These are phyloP conservation scores for Phytophthora megakarya DNA, from an alignment of 352 stramenopile species.

Conservation along the genomic window DNA sequence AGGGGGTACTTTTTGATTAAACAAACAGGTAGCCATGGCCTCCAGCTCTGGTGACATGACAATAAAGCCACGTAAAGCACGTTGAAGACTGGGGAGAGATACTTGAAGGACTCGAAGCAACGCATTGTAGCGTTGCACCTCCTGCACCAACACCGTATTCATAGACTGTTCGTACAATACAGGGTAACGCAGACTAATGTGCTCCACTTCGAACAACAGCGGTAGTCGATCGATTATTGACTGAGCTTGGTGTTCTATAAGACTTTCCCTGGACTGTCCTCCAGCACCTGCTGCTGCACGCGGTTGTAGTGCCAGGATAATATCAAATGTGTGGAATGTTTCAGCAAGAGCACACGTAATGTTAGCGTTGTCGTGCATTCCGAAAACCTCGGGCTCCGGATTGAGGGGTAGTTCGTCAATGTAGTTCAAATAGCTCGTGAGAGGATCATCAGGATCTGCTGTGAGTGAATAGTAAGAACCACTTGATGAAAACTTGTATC, in stretches of 20 bases:
- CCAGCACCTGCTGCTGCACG: slow-evolving; percentile 66
- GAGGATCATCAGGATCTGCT: slow-evolving; percentile 67
- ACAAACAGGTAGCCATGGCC: slow-evolving; percentile 84
- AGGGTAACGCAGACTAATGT: slow-evolving; percentile 84
- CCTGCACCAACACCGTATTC: slow-evolving; percentile 94
- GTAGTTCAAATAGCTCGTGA: slow-evolving; percentile 92
- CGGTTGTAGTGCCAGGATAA: slow-evolving; percentile 84
- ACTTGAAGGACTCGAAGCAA: slow-evolving; percentile 69
- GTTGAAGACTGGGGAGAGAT: slow-evolving; percentile 72
- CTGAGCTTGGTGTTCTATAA: slow-evolving; percentile 75
- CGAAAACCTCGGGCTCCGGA: slow-evolving; percentile 92
- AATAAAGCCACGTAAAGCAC: slow-evolving; percentile 77
- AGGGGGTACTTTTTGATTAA: slow-evolving; percentile 89
- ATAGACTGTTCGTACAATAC: slow-evolving; percentile 94
- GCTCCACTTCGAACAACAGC: slow-evolving; percentile 74
- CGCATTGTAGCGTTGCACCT: slow-evolving; percentile 87
- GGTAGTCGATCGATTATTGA: slow-evolving; percentile 73
- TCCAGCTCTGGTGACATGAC: slow-evolving; percentile 89
- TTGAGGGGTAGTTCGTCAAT: slow-evolving; percentile 93
- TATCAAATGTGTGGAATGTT: slow-evolving; percentile 87
- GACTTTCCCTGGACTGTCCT: slow-evolving; percentile 72
- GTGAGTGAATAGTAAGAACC: slow-evolving; percentile 90
- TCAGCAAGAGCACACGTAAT: slow-evolving; percentile 93
- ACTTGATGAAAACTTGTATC: slow-evolving; percentile 77
- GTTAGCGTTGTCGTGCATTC: slow-evolving; percentile 94